A percentile compares a stretch with the other conserved stretches of the same genome.
Evolutionary conservation across 192 early-diverging fungal species (phyloP).

Genomic region (Spinellus fusiger): DNA sequence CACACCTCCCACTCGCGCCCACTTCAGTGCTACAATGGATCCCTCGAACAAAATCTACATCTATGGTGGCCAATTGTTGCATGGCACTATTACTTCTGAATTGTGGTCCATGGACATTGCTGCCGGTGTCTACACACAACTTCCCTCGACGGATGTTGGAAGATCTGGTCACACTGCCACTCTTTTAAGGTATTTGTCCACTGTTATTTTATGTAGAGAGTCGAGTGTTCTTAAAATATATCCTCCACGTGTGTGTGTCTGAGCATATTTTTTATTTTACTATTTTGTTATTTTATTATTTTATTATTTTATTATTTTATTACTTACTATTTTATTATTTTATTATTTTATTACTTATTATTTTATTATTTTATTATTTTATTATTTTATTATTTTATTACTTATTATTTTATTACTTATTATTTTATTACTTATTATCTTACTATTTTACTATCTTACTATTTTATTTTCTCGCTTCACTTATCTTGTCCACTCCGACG

Average conservation of each 20-base stretch:
- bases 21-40: conserved; percentile 14
- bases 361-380: neutral
- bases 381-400: too few relatives aligned
- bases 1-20: conserved; percentile 4
- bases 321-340: neutral
- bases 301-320: neutral
- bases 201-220: neutral
- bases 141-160: neutral
- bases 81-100: conserved; percentile 2
- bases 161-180: conserved; percentile 23
- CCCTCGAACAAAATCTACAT: conserved; percentile 7
- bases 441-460: neutral
- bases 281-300: neutral
- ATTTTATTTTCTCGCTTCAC: neutral
- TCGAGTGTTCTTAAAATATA: neutral
- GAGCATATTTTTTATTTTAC: neutral
- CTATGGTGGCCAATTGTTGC: conserved; percentile 11
- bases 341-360: neutral
- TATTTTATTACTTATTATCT: too few relatives aligned
- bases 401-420: too few relatives aligned
- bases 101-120: conserved; percentile 13
- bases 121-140: neutral
- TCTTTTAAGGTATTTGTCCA: conserved; percentile 10
- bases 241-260: neutral
- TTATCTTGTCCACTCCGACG: neutral